Conservation (phyloP, 768 basidiomycete genomes). For the Clitopilus passeckerianus region DNA sequence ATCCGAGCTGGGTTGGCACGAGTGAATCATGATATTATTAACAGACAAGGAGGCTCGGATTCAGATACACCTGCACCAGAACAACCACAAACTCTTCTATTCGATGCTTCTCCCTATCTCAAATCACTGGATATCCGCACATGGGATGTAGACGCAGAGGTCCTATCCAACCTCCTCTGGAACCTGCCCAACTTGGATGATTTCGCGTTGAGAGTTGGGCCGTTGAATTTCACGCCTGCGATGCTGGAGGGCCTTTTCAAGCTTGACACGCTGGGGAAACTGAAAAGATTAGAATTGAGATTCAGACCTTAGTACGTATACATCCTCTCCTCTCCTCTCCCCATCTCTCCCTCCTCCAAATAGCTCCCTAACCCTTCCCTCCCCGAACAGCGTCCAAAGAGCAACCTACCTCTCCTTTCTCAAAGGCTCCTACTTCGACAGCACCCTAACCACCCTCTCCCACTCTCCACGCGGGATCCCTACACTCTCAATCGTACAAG, state of each 20-base stretch:
- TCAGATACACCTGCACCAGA: too few species aligned
- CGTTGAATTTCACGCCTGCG: constrained; percentile 73
- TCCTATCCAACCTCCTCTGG: constrained; percentile 63
- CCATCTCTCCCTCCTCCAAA: not conserved
- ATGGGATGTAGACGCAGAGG: constrained; percentile 74
- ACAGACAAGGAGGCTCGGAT: not conserved
- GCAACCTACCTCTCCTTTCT: constrained; percentile 83
- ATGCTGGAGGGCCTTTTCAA: constrained; percentile 60
- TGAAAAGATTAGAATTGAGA: constrained; percentile 18
- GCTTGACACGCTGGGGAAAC: constrained; percentile 35
- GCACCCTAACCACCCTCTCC: constrained; percentile 54
- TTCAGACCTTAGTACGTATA: constrained; percentile 80
- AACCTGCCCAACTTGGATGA: constrained; percentile 46
- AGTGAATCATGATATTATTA: too few species aligned
- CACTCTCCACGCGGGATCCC: constrained; percentile 45
- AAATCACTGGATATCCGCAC: constrained; percentile 47
- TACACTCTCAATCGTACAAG: constrained; percentile 62
- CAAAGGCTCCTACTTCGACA: constrained; percentile 86
- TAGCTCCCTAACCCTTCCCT: constrained; percentile 2
- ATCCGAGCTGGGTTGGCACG: constrained; percentile 29
- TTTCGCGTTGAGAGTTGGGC: constrained; percentile 67
- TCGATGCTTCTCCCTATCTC: constrained; percentile 32
- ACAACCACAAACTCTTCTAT: not conserved
- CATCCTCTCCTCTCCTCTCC: not conserved
- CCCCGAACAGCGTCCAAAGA: constrained; percentile 56